Percentiles rank a stretch among this genome's conserved stretches.
Conservation (phyloP, 108 stramenopile genomes). For the Nannochloropsis gaditana region DNA sequence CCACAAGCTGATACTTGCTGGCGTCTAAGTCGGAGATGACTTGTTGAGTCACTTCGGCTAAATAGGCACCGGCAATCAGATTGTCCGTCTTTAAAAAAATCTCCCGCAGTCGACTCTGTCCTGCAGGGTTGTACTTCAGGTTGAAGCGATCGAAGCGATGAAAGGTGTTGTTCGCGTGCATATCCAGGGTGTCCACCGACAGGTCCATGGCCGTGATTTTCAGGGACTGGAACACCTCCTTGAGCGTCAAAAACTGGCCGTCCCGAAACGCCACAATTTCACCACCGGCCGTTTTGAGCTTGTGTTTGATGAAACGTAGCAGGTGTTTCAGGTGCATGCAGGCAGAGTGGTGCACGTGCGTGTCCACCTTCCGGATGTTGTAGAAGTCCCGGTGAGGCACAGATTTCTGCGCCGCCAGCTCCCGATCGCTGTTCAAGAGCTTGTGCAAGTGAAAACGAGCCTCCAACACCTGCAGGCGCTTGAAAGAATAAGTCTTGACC, state of each 20-base stretch:
- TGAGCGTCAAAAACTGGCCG: constrained; percentile 57
- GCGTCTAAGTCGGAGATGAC: constrained; percentile 75
- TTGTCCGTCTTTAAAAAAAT: constrained; percentile 98
- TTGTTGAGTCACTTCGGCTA: constrained; percentile 89
- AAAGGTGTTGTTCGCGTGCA: constrained; percentile 97
- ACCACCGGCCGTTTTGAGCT: constrained; percentile 65
- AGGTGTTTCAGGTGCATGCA: constrained; percentile 96
- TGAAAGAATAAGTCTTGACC: constrained; percentile 32
- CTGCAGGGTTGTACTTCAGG: constrained; percentile 93
- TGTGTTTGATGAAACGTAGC: constrained; percentile 91
- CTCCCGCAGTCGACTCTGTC: constrained; percentile 90
- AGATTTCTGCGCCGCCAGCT: constrained; percentile 68
- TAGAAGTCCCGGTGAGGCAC: constrained; percentile 84
- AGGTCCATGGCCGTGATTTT: constrained; percentile 91
- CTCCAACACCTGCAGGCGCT: constrained; percentile 54
- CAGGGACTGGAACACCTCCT: constrained; percentile 62
- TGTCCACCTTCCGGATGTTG: constrained; percentile 95
- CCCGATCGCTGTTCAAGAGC: constrained; percentile 53
- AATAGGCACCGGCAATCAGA: constrained; percentile 62
- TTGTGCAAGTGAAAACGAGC: constrained; percentile 57
- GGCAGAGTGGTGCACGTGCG: constrained; percentile 95
- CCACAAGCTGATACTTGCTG: constrained; percentile 78
- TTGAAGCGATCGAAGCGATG: constrained; percentile 98
- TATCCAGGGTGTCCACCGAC: constrained; percentile 97
- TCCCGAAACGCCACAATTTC: constrained; percentile 60